Conservation (phyloP, 1,139 yeast genomes). For the Taphrina betulina region DNA sequence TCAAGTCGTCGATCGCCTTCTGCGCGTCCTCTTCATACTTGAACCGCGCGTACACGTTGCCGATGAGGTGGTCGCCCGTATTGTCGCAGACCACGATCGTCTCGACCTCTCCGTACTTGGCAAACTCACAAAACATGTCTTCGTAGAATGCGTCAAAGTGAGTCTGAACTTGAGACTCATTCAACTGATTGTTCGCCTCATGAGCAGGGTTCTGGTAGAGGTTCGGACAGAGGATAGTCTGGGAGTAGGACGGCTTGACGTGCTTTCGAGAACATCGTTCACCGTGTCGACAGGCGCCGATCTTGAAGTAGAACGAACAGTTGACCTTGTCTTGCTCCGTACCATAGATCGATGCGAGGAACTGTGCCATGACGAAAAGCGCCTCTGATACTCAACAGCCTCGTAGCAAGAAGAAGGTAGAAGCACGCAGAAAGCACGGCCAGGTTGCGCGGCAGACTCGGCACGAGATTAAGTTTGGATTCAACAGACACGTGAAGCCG, state of each 20-base stretch:
- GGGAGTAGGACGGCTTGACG: slow-evolving; percentile 64
- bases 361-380: slow-evolving; percentile 42
- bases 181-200: slow-evolving; percentile 40
- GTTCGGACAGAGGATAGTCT: slow-evolving; percentile 66
- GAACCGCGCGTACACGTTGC: slow-evolving; percentile 77
- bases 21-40: slow-evolving; percentile 58
- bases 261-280: slow-evolving; percentile 82
- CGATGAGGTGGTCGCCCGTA: slow-evolving; percentile 74
- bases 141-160: slow-evolving; percentile 66
- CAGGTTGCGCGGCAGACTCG: too few species aligned
- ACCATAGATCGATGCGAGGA: slow-evolving; percentile 48
- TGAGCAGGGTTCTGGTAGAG: slow-evolving; percentile 64
- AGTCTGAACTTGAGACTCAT: slow-evolving; percentile 50
- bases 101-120: slow-evolving; percentile 59
- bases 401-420: neutral
- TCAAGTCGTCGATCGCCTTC: slow-evolving; percentile 59
- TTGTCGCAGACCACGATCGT: slow-evolving; percentile 79
- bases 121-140: slow-evolving; percentile 69
- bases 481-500: too few species aligned
- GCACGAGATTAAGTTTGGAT: too few species aligned
- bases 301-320: slow-evolving; percentile 67
- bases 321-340: slow-evolving; percentile 48
- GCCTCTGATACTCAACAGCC: neutral
- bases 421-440: too few species aligned
- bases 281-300: slow-evolving; percentile 94